Evolutionary conservation across 2,329 filamentous ascomycete genomes (phyloP), one percentile per base, ranked within the genome.

Genomic region (Sordariomycetes sp.): DNA sequence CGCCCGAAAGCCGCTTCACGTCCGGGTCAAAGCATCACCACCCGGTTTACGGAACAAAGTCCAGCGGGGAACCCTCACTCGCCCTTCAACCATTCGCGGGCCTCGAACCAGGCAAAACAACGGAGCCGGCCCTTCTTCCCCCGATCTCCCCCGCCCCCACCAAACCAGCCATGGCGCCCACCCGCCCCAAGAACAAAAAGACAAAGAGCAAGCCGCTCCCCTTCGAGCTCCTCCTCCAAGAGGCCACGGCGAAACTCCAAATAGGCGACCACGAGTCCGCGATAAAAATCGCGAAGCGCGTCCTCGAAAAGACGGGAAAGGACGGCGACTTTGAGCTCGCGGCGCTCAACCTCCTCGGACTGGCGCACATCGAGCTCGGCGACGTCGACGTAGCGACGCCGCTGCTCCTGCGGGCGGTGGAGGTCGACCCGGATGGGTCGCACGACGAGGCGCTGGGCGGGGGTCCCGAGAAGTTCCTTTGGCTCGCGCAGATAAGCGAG

Each of bases 381-480:
- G 89, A 96, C 52, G 77, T 88, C 57, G 86, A 92, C 56, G 74
- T 80, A 17, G 92, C 92, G 50, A 79, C 86, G 59, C 72, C 76
- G 53, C 85, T 82, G 65, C 95, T 96, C 65, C 69, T 84, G 60
- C 77, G 80, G 52, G 90, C 94, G 0, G 86, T 87, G 42, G 74
- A 78, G 57, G 78, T 94, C 39, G 94, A 99, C 67, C 78, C 84
- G 25, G 82, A 91, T 58, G 94, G 92, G 20, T 71, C 75, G 45
- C 73, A 84, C 59, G 80, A 86, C 20, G 86, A 90, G 65, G 79
- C 82, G 45, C 69, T 85, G 55, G 91, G 90, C 54, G 90, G 89
- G 32, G 91, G 91, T 1, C 83, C 90, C 0, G 92, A 97, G 67
- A 97, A 96, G 73, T 97, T 96, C 66, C 73, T 97, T 54, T 95